Conservation (phyloP, 805 yeast genomes). For the Danielia oregonensis region DNA sequence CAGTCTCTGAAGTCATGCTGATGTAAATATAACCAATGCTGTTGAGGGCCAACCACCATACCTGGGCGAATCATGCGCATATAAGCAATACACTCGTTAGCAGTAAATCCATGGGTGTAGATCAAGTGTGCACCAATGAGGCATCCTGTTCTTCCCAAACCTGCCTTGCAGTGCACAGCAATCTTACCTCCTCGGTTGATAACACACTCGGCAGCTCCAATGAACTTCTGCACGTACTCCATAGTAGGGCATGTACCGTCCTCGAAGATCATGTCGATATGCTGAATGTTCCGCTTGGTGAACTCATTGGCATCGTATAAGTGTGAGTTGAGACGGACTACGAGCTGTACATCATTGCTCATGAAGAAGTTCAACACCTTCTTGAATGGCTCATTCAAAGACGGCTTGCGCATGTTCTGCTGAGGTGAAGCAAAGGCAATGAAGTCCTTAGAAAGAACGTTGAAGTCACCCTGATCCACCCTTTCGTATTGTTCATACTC, state of each 20-base stretch:
- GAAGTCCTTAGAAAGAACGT: constrained; percentile 85
- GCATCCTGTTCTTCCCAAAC: constrained; percentile 97
- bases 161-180: constrained; percentile 99
- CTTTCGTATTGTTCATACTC: constrained; percentile 92
- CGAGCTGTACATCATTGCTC: constrained; percentile 73
- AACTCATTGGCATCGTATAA: constrained; percentile 84
- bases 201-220: constrained; percentile 92
- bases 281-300: constrained; percentile 77
- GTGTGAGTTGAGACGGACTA: constrained; percentile 89
- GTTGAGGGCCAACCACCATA: constrained; percentile 99
- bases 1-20: constrained; percentile 96
- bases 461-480: constrained; percentile 96
- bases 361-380: constrained; percentile 78
- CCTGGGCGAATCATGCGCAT: constrained; percentile 97
- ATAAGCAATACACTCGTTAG: constrained; percentile 93
- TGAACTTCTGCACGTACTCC: constrained; percentile 86
- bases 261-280: constrained; percentile 93
- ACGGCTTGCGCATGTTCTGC: constrained; percentile 47
- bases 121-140: constrained; percentile 95
- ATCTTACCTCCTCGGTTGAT: constrained; percentile 85
- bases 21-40: constrained; percentile 95
- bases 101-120: constrained; percentile 95
- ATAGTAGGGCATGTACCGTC: constrained; percentile 98
- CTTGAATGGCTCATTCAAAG: constrained; percentile 70
- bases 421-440: constrained; percentile 98